These are phyloP conservation scores for Cephalotrichum gorgonifer DNA, from an alignment of 2,329 filamentous ascomycete species.

Conservation along the genomic window DNA sequence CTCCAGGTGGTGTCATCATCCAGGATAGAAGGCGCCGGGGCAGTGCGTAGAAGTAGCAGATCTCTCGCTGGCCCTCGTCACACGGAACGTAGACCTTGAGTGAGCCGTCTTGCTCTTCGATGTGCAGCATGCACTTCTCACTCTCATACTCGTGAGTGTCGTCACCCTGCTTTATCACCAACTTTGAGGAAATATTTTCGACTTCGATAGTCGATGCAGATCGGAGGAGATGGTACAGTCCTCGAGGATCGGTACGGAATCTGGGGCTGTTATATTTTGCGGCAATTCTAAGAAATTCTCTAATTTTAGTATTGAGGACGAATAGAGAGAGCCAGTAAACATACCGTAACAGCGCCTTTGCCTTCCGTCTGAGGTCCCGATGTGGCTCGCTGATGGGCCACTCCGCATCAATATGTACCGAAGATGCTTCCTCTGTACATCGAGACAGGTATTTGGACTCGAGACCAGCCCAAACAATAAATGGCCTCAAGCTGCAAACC, in stretches of 20 bases:
- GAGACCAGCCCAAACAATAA: slow-evolving; percentile 18
- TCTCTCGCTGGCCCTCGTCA: slow-evolving; percentile 9
- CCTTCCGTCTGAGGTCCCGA: slow-evolving; percentile 13
- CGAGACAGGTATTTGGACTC: slow-evolving; percentile 16
- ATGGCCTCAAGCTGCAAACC: slow-evolving; percentile 12
- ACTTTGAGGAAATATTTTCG: slow-evolving; percentile 11
- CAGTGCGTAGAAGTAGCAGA: slow-evolving; percentile 12
- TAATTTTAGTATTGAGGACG: no score
- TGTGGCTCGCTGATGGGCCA: slow-evolving; percentile 9
- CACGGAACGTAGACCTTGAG: slow-evolving; percentile 17
- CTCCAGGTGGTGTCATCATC: slow-evolving; percentile 15
- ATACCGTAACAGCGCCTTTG: slow-evolving; percentile 17
- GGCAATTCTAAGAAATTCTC: slow-evolving; percentile 17
- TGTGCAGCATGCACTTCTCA: slow-evolving; percentile 10
- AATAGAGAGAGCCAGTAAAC: no score
- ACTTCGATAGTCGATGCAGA: slow-evolving; percentile 13
- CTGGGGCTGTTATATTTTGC: slow-evolving; percentile 16
- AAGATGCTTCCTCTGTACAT: slow-evolving; percentile 16
- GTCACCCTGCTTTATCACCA: slow-evolving; percentile 13
- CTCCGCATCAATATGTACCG: slow-evolving; percentile 7
- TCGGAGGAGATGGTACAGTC: slow-evolving; percentile 14
- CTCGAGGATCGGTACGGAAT: slow-evolving; percentile 3
- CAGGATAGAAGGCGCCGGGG: slow-evolving; percentile 13
- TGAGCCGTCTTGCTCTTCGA: slow-evolving; percentile 10
- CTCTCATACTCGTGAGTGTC: slow-evolving; percentile 4